Base-by-base conservation (phyloP, 352 stramenopile species). In the Globisporangium middletonii region DNA sequence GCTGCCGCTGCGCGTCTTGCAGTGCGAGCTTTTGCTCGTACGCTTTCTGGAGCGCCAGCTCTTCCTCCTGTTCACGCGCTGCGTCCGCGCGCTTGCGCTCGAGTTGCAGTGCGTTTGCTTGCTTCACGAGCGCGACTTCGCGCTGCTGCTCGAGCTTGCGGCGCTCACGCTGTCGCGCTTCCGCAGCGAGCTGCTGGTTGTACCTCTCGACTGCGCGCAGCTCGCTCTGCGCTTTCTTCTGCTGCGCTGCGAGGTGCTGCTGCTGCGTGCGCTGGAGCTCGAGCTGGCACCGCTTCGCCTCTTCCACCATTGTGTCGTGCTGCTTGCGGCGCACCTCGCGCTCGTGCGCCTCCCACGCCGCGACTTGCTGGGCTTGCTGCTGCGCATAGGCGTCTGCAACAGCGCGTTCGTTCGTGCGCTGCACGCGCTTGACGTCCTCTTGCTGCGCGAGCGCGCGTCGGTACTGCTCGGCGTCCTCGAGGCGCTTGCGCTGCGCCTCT, bases 11-110 rank as follows among this genome's bases (percentile, higher is more conserved):
- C 11, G 64, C 60, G 35, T 88, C 78, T 37, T 86, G 78, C 47
- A 61, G 48, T 42, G 69, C 67, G 12, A 88, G 68, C 54, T 83
- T 83, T 42, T 64, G 57, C 53, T 75, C 68, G 66, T 84, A 86
- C 26, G 63, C 68, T 23, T 67, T 64, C 42, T 86, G 75, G 27
- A 86, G 55, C 30, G 57, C 55, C 0, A 73, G 16, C 27, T 86
- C 78, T 49, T 77, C 55, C 18, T 78, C 65, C 48, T 84, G 73
- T 33, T 83, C 72, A 0, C 62, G 57, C 15, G 73, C 48, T 43
- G 57, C 48, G 12, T 67, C 64, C 55, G 75, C 46, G 1, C 74
- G 73, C 57, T 86, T 87, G 50, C 71, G 53, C 45, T 75, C 77
- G 4, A 87, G 63, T 23, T 85, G 77, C 59, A 61, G 57, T 16